These are phyloP conservation scores for Malbranchea cinnamomea DNA, from an alignment of 2,329 filamentous ascomycete genomes.

Conservation along the genomic window DNA sequence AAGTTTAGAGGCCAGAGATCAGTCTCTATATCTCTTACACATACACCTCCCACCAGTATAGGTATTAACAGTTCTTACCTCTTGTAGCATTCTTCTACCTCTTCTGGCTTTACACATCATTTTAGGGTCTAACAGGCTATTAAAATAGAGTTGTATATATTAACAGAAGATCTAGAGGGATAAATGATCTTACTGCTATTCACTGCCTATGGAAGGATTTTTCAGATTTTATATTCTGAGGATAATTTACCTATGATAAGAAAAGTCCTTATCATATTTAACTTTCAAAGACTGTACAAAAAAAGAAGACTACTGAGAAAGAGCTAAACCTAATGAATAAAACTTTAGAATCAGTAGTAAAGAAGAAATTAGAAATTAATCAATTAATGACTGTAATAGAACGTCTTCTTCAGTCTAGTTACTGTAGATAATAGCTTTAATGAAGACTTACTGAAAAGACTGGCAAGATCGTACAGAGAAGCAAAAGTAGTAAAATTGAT, in stretches of 20 bases:
- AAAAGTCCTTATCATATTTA: slow-evolving; percentile 16
- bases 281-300: slow-evolving; percentile 8
- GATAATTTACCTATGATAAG: slow-evolving; percentile 16
- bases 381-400: slow-evolving; percentile 8
- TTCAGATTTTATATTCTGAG: slow-evolving; percentile 18
- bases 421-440: slow-evolving; percentile 5
- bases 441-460: slow-evolving; percentile 10
- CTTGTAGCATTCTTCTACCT: no score
- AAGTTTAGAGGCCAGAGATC: no score
- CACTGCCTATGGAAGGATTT: slow-evolving; percentile 7
- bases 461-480: slow-evolving; percentile 8
- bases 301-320: slow-evolving; percentile 10
- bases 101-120: no score
- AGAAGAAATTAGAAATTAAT: slow-evolving; percentile 11
- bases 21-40: no score
- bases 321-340: slow-evolving; percentile 11
- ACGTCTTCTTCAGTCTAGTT: slow-evolving; percentile 10
- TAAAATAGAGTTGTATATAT: no score
- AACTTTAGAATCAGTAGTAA: slow-evolving; percentile 6
- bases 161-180: no score
- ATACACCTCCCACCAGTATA: no score
- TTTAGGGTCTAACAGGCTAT: no score
- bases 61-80: no score
- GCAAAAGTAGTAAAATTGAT: slow-evolving; percentile 11
- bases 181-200: no score